Evolutionary conservation across 1,284 basidiomycete genomes (phyloP), one percentile per base, ranked within the genome.

Genomic region (Ganoderma meredithae): DNA sequence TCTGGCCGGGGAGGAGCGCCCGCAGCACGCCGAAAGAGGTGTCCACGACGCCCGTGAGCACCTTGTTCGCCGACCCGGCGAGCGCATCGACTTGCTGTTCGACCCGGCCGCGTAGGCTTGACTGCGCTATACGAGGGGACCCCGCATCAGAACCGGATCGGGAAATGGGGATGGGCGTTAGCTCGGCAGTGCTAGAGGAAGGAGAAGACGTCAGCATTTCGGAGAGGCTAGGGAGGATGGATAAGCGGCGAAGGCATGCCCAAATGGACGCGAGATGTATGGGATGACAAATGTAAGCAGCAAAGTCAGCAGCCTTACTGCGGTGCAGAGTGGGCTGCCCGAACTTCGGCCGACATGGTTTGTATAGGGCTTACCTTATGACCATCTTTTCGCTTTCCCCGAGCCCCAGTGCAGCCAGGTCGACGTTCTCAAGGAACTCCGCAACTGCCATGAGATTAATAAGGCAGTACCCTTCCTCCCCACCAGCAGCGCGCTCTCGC

Each of bases 371-470:
- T 41, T 71, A 85, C 87, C 86, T 88, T 68, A 88, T 81, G 8
- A 92, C 85, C 64, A 85, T 86, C 69, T 85, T 86, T 71, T 87
- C 86, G 15, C 85, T 85, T 33, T 91, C 89, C 6, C 88, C 88
- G 10, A 98, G 82, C 0, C 96, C 95, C 13, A 98, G 83, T 6
- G 90, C 92, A 9, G 86, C 89, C 63, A 97, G 83, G 79, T 97
- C 95, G 31, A 98, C 95, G 75, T 95, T 94, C 81, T 97, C 95
- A 52, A 98, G 82, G 78, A 98, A 98, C 76, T 97, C 95, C 2
- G 95, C 94, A 1, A 96, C 96, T 7, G 97, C 97, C 81, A 97
- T 90, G 40, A 97, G 83, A 79, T 98, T 98, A 77, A 98, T 94
- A 39, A 97, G 85, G 71, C 96, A 98, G 77, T 97, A 98, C 64